Evolutionary conservation across 768 basidiomycete species (phyloP).

Genomic region (button mushroom (Agaricus bisporus)): DNA sequence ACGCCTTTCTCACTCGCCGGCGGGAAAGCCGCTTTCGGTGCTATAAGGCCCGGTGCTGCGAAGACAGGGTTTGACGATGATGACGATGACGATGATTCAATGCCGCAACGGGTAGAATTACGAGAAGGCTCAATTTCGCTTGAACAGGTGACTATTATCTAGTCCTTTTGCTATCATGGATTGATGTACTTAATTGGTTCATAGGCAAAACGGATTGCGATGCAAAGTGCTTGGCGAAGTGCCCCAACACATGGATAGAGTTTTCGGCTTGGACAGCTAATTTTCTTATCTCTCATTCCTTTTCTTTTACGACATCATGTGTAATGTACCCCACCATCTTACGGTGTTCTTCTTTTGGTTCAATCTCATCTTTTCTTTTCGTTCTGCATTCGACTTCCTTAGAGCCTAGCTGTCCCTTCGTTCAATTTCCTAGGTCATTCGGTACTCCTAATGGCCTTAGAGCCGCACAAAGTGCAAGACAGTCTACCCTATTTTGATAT

Average conservation of each 20-base stretch:
- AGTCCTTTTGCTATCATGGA: not conserved
- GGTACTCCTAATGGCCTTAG: no score
- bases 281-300: not conserved
- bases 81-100: slow-evolving; percentile 70
- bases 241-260: not conserved
- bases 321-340: not conserved
- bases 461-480: no score
- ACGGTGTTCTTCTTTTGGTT: not conserved
- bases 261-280: not conserved
- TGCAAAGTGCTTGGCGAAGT: slow-evolving; percentile 88
- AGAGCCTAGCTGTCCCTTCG: not conserved
- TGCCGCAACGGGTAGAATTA: slow-evolving; percentile 65
- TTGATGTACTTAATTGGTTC: slow-evolving; percentile 4
- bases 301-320: not conserved
- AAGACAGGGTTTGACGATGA: slow-evolving; percentile 41
- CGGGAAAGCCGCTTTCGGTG: slow-evolving; percentile 80
- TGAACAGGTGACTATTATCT: slow-evolving; percentile 65
- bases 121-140: slow-evolving; percentile 82
- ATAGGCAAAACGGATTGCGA: slow-evolving; percentile 76
- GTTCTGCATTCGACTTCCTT: slow-evolving; percentile 2
- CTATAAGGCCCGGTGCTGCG: slow-evolving; percentile 45
- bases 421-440: not conserved
- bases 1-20: slow-evolving; percentile 76
- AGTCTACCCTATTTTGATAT: no score
- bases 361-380: not conserved